phyloP scores from a whole-genome alignment of 345 rosid genomes.

The Brassica napus region Da-Ae NC_063450.1:44602501-44603000 shows the following conservation, averaged over 20 bases:
- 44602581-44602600: not conserved
- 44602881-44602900: conserved; percentile 49
- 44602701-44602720: not conserved
- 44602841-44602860: conserved; percentile 88
- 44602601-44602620: not conserved
- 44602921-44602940: conserved; percentile 29
- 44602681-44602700: not conserved
- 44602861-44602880: conserved; percentile 61
- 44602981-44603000: conserved; percentile 36
- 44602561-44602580: not conserved
- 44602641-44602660: not conserved
- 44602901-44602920: conserved; percentile 30
- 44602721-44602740: too few relatives aligned
- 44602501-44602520: not conserved
- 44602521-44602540: not conserved
- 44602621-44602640: not conserved
- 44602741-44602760: conserved; percentile 1
- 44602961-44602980: conserved; percentile 30
- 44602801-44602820: conserved; percentile 95
- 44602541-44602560: not conserved
- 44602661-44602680: not conserved
- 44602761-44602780: conserved; percentile 84
- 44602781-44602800: conserved; percentile 92
- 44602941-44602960: conserved; percentile 22
- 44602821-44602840: conserved; percentile 85